Conservation (phyloP, 352 stramenopile species). For the Globisporangium echinulatum region DNA sequence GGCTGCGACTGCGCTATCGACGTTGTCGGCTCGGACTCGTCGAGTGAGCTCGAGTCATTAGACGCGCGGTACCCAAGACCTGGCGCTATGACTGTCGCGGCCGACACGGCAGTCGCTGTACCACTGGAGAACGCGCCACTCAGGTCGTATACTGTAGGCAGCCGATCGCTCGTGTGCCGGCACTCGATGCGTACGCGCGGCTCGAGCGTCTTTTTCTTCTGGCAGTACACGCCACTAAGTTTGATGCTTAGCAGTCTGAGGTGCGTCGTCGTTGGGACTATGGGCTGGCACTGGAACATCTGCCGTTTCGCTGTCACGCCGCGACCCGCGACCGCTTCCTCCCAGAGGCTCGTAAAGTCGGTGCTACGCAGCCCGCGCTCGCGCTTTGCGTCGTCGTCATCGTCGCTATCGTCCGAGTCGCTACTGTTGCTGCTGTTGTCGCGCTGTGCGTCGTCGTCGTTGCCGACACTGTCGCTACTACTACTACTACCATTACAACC, state of each 20-base stretch:
- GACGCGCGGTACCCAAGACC: too few species aligned
- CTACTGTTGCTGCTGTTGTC: conserved; percentile 1
- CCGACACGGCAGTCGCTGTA: neutral
- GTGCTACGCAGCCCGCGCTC: conserved; percentile 28
- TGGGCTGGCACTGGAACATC: conserved; percentile 19
- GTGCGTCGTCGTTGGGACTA: conserved; percentile 21
- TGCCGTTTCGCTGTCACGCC: conserved; percentile 10
- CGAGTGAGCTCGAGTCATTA: neutral
- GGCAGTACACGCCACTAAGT: conserved; percentile 32
- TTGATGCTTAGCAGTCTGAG: conserved; percentile 36
- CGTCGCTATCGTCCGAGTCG: conserved; percentile 13
- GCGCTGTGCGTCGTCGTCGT: neutral
- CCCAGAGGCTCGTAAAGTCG: conserved; percentile 43
- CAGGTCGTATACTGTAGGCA: conserved; percentile 18
- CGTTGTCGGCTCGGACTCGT: conserved; percentile 2
- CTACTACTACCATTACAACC: too few species aligned
- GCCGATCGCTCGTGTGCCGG: conserved; percentile 12
- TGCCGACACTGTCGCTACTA: too few species aligned
- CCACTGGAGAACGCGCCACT: conserved; percentile 15
- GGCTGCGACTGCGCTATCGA: too few species aligned
- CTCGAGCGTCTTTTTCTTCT: conserved; percentile 35
- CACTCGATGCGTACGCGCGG: conserved; percentile 52
- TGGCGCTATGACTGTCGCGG: too few species aligned
- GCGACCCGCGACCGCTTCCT: conserved; percentile 34
- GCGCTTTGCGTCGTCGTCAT: conserved; percentile 14